phyloP scores from a whole-genome alignment of 345 rosid species.

The Eucalyptus regnans region DNA sequence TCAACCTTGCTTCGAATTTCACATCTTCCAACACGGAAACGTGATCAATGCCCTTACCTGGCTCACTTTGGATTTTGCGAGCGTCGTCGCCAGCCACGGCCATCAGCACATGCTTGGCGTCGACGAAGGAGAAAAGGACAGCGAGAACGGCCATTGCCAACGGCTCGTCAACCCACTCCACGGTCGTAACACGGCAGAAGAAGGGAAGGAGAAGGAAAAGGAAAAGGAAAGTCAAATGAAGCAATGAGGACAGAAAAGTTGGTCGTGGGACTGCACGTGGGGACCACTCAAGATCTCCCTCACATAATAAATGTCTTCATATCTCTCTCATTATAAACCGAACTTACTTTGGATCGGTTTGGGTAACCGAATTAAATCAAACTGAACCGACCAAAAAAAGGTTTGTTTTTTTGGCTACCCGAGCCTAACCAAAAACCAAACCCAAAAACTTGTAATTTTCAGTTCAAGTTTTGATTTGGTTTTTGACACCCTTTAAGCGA shows the following conservation, averaged over 20 bases:
- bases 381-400: too few species aligned
- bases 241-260: neutral
- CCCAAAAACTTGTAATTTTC: too few species aligned
- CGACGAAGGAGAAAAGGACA: slow-evolving; percentile 38
- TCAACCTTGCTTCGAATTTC: slow-evolving; percentile 22
- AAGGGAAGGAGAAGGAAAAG: neutral
- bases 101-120: slow-evolving; percentile 52
- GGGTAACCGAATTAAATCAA: neutral
- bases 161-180: slow-evolving; percentile 57
- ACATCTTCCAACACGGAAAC: too few species aligned
- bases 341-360: neutral
- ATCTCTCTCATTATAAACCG: neutral
- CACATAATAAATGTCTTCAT: neutral
- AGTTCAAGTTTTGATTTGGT: fast-evolving
- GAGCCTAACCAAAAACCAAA: too few species aligned
- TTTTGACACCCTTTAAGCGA: too few species aligned
- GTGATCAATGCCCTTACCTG: neutral
- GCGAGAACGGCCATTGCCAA: slow-evolving; percentile 46
- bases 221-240: neutral
- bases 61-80: neutral
- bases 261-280: fast-evolving
- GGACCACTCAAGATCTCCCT: neutral
- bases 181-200: neutral
- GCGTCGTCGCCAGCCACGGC: neutral
- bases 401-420: too few species aligned